Evolutionary conservation across 148 eudicot species (phyloP), one percentile per base, ranked within the genome.

Genomic region (Amaranthus hypochondriacus): DNA sequence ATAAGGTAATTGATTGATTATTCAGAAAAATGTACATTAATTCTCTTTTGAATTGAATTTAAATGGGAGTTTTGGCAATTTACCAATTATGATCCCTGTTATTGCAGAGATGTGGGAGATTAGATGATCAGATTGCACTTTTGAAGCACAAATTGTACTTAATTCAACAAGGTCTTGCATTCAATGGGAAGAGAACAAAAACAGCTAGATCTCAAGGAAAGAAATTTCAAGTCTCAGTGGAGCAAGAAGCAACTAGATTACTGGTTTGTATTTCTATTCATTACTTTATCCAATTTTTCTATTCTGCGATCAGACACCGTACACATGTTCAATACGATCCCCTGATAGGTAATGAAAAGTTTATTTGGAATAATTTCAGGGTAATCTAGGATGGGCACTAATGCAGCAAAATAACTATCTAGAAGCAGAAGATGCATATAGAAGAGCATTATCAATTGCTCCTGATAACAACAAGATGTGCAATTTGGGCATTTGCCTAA

Each of bases 391-490:
- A 39, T 95, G 99, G 99, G 94, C 99, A 54, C 61, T 95, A 52
- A 95, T 95, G 99, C 99, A 95, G 73, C 92, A 92, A 66, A 90
- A 75, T 89, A 92, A 87, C 81, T 92, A 95, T 78, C 77, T 69
- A 8, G 97, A 95, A 78, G 99, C 99, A 6, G 99, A 95, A 64
- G 97, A 95, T 71, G 97, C 99, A 14, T 95, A 92, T 57, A 77
- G 99, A 6, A 84, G 96, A 78, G 99, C 99, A 57, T 80, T 95
- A 3, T 58, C 84, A 75, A 88, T 95, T 44, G 87, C 96, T 66
- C 90, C 97, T 5, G 98, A 95, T 83, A 95, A 90, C 63, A 94
- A 95, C 89, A 95, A 95, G 71, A 92, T 95, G 97, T 92, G 97
- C 83, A 95, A 95, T 74, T 81, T 95, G 39, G 97, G 98, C 8